A percentile compares a stretch with the other conserved stretches of the same genome.
phyloP scores from a whole-genome alignment of 2,329 filamentous ascomycete species.

The Penicillium sp. region DNA sequence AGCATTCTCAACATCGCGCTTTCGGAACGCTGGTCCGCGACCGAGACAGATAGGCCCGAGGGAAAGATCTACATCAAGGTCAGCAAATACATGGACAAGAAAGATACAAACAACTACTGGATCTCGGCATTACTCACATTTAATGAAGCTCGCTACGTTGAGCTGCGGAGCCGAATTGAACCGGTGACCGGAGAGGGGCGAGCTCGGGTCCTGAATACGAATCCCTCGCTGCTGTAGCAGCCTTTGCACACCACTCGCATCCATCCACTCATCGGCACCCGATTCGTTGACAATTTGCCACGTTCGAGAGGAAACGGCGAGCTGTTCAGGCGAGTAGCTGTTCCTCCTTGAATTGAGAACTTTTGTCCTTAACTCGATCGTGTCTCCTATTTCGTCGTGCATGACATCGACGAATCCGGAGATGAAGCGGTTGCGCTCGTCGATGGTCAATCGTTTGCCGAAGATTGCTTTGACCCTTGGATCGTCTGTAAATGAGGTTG shows the following conservation, averaged over 20 bases:
- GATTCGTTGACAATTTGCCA: slow-evolving; percentile 23
- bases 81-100: slow-evolving; percentile 7
- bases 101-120: not conserved
- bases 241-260: slow-evolving; percentile 29
- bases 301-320: slow-evolving; percentile 12
- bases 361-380: slow-evolving; percentile 17
- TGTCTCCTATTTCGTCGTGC: slow-evolving; percentile 19
- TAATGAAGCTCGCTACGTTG: slow-evolving; percentile 18
- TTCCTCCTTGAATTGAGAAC: slow-evolving; percentile 21
- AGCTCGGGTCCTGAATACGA: slow-evolving; percentile 14
- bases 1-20: slow-evolving; percentile 25
- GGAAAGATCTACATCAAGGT: slow-evolving; percentile 20
- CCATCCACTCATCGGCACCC: slow-evolving; percentile 22
- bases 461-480: slow-evolving; percentile 19
- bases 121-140: slow-evolving; percentile 17
- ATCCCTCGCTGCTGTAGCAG: slow-evolving; percentile 21
- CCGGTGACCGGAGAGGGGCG: slow-evolving; percentile 8
- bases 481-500: slow-evolving; percentile 8
- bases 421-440: slow-evolving; percentile 21
- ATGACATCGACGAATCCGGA: slow-evolving; percentile 17
- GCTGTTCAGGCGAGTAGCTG: slow-evolving; percentile 12
- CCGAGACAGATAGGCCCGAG: slow-evolving; percentile 24
- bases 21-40: slow-evolving; percentile 25
- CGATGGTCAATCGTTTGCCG: slow-evolving; percentile 5
- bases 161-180: slow-evolving; percentile 13